Percentiles rank a stretch among this genome's conserved stretches.
These are phyloP conservation scores for Lentinus tigrinus DNA, from an alignment of 768 basidiomycete genomes.

Conservation along the genomic window DNA sequence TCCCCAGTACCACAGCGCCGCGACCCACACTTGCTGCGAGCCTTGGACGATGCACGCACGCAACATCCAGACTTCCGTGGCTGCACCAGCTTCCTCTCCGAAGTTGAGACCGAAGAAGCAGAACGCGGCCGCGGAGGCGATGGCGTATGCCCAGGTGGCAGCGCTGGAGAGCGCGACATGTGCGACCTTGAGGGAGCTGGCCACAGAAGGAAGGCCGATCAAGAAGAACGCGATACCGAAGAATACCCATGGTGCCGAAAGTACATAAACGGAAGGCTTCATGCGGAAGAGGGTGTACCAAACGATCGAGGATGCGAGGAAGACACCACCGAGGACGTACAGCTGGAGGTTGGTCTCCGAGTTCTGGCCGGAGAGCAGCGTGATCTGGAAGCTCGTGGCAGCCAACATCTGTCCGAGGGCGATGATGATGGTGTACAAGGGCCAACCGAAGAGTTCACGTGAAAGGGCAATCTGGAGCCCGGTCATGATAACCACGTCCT, in stretches of 20 bases:
- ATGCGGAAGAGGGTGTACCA: slow-evolving; percentile 91
- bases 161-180: slow-evolving; percentile 70
- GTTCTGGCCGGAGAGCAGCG: slow-evolving; percentile 82
- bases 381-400: slow-evolving; percentile 94
- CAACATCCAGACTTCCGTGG: slow-evolving; percentile 91
- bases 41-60: slow-evolving; percentile 93
- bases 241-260: slow-evolving; percentile 88
- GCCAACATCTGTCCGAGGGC: slow-evolving; percentile 88
- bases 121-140: slow-evolving; percentile 92
- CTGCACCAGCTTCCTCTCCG: slow-evolving; percentile 95
- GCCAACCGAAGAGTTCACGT: slow-evolving; percentile 82
- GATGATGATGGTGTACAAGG: slow-evolving; percentile 87
- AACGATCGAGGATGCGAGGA: slow-evolving; percentile 78
- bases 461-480: slow-evolving; percentile 82
- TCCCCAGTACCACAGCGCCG: slow-evolving; percentile 96
- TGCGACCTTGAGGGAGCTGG: slow-evolving; percentile 52
- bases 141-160: slow-evolving; percentile 89
- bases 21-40: slow-evolving; percentile 94
- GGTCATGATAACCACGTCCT: slow-evolving; percentile 74
- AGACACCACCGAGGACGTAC: slow-evolving; percentile 88
- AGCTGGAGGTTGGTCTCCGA: slow-evolving; percentile 79
- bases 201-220: slow-evolving; percentile 83
- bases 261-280: slow-evolving; percentile 84
- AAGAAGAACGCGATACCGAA: slow-evolving; percentile 89
- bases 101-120: slow-evolving; percentile 95